These are phyloP conservation scores for Microcyclospora pomicola DNA, from an alignment of 2,329 filamentous ascomycete species.

Conservation along the genomic window DNA sequence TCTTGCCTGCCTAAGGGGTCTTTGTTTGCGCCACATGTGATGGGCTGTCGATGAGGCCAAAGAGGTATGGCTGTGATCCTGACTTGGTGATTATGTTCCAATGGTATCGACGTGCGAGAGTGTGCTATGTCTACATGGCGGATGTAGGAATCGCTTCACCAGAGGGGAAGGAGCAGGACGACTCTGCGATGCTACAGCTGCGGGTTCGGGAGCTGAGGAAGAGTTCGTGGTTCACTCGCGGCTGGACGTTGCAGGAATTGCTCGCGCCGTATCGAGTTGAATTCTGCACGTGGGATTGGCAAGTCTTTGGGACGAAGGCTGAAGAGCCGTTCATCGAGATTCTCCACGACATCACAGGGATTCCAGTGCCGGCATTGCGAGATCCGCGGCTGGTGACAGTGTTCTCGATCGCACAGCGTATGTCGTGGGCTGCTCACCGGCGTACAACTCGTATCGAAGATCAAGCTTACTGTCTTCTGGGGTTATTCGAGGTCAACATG, in stretches of 20 bases:
- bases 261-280: slow-evolving; percentile 8
- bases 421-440: slow-evolving; percentile 12
- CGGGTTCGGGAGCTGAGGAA: no score
- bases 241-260: slow-evolving; percentile 15
- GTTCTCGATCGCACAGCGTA: slow-evolving; percentile 5
- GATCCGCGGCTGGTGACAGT: background rate
- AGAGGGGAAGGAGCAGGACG: background rate
- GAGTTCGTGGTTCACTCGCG: slow-evolving; percentile 8
- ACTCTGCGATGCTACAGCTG: no score
- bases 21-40: no score
- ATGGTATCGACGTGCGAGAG: slow-evolving; percentile 5
- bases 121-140: slow-evolving; percentile 5
- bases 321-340: background rate
- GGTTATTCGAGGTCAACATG: slow-evolving; percentile 14
- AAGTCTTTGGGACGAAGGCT: background rate
- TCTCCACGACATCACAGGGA: background rate
- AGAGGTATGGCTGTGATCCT: no score
- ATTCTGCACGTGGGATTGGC: slow-evolving; percentile 9
- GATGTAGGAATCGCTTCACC: slow-evolving; percentile 2
- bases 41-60: no score
- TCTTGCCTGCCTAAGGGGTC: no score
- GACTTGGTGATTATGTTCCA: slow-evolving; percentile 2
- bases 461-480: slow-evolving; percentile 10
- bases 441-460: slow-evolving; percentile 10
- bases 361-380: no score